Conservation (phyloP, 805 yeast species). For the Starmerella scarabaei region DNA sequence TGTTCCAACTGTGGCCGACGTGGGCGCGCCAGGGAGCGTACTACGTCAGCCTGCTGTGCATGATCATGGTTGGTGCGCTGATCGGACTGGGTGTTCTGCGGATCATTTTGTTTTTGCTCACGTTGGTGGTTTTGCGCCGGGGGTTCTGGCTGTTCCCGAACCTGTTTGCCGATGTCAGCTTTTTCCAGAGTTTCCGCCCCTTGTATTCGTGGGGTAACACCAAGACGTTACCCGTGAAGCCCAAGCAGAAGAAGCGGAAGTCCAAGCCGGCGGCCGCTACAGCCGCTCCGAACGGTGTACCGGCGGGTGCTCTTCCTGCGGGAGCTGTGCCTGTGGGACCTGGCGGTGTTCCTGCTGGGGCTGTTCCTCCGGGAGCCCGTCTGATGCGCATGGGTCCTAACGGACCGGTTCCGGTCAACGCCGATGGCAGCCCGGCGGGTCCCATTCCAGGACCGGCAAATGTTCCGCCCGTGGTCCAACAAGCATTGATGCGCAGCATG, state of each 20-base stretch:
- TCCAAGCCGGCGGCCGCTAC: constrained; percentile 3
- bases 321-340: background rate
- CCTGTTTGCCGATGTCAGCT: constrained; percentile 88
- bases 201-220: constrained; percentile 67
- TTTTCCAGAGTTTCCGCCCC: constrained; percentile 83
- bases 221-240: constrained; percentile 22
- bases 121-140: constrained; percentile 44
- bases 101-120: constrained; percentile 50
- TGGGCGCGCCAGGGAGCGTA: constrained; percentile 84
- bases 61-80: constrained; percentile 62
- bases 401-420: constrained; percentile 1
- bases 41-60: constrained; percentile 66
- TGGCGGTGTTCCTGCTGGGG: background rate
- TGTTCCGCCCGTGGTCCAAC: constrained; percentile 11
- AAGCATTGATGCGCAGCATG: constrained; percentile 10
- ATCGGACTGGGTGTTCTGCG: constrained; percentile 70
- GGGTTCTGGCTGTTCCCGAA: constrained; percentile 98
- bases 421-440: background rate
- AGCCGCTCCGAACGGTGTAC: background rate
- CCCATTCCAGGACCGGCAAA: background rate
- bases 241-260: constrained; percentile 19
- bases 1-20: constrained; percentile 92
- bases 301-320: background rate
- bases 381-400: background rate
- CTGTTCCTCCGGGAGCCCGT: background rate